Conservation (phyloP, 2,329 filamentous ascomycete genomes). For the Epichloe amarillans region DNA sequence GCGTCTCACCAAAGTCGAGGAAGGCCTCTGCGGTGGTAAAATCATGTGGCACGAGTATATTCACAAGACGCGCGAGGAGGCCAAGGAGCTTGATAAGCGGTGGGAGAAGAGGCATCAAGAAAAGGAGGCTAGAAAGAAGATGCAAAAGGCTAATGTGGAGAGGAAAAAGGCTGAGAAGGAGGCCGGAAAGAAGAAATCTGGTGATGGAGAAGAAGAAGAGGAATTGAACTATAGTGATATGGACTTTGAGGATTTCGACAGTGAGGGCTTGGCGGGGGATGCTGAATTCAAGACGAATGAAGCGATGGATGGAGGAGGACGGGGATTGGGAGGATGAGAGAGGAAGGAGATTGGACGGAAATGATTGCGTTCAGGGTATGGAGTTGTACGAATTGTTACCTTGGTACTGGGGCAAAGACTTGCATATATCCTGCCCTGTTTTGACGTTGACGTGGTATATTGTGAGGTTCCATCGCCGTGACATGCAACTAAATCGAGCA, state of each 20-base stretch:
- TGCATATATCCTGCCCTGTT: too few species aligned
- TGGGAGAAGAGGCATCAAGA: conserved; percentile 70
- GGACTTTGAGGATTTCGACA: conserved; percentile 37
- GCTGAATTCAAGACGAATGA: conserved; percentile 36
- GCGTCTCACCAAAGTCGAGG: conserved; percentile 88
- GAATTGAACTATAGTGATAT: conserved; percentile 30
- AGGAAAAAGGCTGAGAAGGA: conserved; percentile 51
- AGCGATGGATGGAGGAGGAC: conserved; percentile 33
- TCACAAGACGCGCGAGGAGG: conserved; percentile 66
- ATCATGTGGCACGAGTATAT: conserved; percentile 98
- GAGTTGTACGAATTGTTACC: neutral
- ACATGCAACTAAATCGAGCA: too few species aligned
- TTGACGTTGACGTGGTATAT: too few species aligned
- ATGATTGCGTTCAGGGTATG: neutral
- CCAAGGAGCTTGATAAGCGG: conserved; percentile 63
- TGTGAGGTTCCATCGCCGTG: too few species aligned
- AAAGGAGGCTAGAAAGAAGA: conserved; percentile 67
- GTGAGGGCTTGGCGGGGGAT: conserved; percentile 33
- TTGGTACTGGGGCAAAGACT: too few species aligned
- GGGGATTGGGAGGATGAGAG: conserved; percentile 41
- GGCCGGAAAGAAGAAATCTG: conserved; percentile 24
- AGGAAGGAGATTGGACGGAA: conserved; percentile 15
- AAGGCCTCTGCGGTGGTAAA: conserved; percentile 78
- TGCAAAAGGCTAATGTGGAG: conserved; percentile 85
- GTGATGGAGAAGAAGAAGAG: conserved; percentile 20